phyloP scores from a whole-genome alignment of 306 rosid genomes.

The Malus sylvestris region DNA sequence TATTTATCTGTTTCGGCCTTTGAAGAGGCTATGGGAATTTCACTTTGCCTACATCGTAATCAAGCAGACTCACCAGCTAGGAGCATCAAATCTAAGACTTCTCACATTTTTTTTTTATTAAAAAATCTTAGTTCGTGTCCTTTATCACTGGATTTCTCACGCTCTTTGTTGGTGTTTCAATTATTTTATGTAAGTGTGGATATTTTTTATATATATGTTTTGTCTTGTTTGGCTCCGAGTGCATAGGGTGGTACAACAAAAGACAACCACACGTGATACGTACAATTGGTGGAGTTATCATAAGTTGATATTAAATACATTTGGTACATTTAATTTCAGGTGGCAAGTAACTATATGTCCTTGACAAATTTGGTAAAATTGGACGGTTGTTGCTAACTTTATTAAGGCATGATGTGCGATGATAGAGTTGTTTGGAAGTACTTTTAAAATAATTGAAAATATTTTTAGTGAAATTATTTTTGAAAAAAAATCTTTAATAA shows the following conservation, averaged over 20 bases:
- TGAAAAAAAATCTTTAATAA: too few relatives aligned
- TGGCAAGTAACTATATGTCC: neutral
- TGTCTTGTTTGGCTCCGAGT: neutral
- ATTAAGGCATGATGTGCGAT: neutral
- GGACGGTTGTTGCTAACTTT: neutral
- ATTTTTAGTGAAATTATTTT: too few relatives aligned
- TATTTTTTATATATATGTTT: neutral
- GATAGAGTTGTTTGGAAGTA: neutral
- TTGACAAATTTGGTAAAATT: neutral
- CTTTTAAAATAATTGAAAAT: too few relatives aligned
- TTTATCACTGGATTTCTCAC: too few relatives aligned
- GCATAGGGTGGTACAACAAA: neutral
- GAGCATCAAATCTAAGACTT: fast-evolving
- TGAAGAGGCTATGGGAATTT: too few relatives aligned
- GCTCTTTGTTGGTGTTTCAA: neutral
- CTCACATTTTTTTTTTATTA: too few relatives aligned
- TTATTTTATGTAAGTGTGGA: neutral
- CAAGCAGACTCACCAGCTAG: too few relatives aligned
- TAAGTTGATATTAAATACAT: neutral
- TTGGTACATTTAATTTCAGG: neutral
- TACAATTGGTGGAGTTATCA: neutral
- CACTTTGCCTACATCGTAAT: fast-evolving
- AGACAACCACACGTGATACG: neutral
- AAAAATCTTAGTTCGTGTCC: fast-evolving
- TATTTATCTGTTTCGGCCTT: fast-evolving